A percentile compares a stretch with the other conserved stretches of the same genome.
Evolutionary conservation across 2,329 filamentous ascomycete species (phyloP).

Genomic region (Arthrocladium fulminans): DNA sequence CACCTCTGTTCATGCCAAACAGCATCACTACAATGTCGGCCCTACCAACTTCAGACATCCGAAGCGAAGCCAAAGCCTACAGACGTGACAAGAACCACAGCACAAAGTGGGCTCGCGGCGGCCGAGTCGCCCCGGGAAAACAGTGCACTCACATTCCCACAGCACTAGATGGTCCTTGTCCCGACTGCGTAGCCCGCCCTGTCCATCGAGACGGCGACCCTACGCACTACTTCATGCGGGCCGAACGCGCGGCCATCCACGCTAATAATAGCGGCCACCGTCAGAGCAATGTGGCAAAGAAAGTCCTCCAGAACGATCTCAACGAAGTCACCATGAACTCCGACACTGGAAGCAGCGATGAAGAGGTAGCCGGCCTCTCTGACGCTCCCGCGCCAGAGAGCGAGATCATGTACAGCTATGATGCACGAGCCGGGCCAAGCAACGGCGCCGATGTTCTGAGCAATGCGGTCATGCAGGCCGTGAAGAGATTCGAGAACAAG

Average conservation of each 20-base stretch:
- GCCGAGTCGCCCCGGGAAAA: conserved; percentile 18
- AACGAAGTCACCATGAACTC: conserved; percentile 27
- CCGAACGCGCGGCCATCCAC: conserved; percentile 15
- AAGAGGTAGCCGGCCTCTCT: conserved; percentile 30
- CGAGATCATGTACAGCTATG: conserved; percentile 47
- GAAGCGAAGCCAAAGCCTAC: conserved; percentile 44
- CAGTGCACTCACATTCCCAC: conserved; percentile 5
- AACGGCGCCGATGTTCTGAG: conserved; percentile 51
- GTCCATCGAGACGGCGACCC: conserved; percentile 5
- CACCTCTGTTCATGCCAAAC: conserved; percentile 12
- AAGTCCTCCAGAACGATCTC: conserved; percentile 27
- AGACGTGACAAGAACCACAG: conserved; percentile 33
- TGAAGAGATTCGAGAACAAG: conserved; percentile 51
- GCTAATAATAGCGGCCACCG: conserved; percentile 12
- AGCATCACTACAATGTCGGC: conserved; percentile 25
- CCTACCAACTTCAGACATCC: conserved; percentile 44
- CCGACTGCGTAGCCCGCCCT: conserved; percentile 19
- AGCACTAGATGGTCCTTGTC: conserved; percentile 14
- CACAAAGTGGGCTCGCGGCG: conserved; percentile 33
- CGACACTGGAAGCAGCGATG: conserved; percentile 28
- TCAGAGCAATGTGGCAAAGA: conserved; percentile 10
- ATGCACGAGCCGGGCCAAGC: conserved; percentile 40
- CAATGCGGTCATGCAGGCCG: conserved; percentile 47
- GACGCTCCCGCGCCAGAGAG: conserved; percentile 38
- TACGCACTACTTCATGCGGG: conserved; percentile 1